A percentile compares a stretch with the other conserved stretches of the same genome.
Evolutionary conservation across 2,329 filamentous ascomycete species (phyloP).

Genomic region (Ascocoryne sarcoides): DNA sequence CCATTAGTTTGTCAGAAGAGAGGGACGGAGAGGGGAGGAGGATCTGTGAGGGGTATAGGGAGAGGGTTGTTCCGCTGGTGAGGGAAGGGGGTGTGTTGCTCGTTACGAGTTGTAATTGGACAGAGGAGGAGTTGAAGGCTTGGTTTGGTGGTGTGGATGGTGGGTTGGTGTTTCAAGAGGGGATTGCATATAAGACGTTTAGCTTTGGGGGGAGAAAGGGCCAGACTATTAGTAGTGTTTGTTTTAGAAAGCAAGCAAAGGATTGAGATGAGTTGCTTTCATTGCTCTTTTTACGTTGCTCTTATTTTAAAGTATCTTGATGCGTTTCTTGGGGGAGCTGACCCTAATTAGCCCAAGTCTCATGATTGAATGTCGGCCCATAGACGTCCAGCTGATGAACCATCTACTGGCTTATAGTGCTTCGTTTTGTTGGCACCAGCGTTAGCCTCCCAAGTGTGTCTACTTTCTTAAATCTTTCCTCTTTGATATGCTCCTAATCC

Average conservation of each 20-base stretch:
- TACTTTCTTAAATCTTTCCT: no score
- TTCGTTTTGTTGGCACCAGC: no score
- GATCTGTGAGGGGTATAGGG: slow-evolving; percentile 67
- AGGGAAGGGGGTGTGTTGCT: slow-evolving; percentile 64
- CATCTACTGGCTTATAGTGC: no score
- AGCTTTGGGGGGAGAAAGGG: slow-evolving; percentile 83
- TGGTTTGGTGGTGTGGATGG: slow-evolving; percentile 59
- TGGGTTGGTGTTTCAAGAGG: slow-evolving; percentile 43
- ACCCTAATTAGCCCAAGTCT: no score
- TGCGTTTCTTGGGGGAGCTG: no score
- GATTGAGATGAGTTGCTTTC: not conserved
- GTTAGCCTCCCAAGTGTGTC: no score
- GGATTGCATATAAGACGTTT: slow-evolving; percentile 76
- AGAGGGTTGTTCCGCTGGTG: slow-evolving; percentile 59
- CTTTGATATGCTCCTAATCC: no score
- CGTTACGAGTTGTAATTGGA: slow-evolving; percentile 98
- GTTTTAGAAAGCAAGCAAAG: slow-evolving; percentile 52
- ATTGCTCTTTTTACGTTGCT: no score
- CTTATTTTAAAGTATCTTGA: no score
- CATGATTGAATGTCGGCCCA: no score
- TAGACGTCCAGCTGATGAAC: no score
- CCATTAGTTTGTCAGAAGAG: slow-evolving; percentile 67
- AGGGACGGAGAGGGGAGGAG: slow-evolving; percentile 44
- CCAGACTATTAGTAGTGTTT: slow-evolving; percentile 80
- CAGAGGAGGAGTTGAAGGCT: slow-evolving; percentile 68